phyloP scores from a whole-genome alignment of 768 basidiomycete genomes.

The Kwoniella mangroviensis region DNA sequence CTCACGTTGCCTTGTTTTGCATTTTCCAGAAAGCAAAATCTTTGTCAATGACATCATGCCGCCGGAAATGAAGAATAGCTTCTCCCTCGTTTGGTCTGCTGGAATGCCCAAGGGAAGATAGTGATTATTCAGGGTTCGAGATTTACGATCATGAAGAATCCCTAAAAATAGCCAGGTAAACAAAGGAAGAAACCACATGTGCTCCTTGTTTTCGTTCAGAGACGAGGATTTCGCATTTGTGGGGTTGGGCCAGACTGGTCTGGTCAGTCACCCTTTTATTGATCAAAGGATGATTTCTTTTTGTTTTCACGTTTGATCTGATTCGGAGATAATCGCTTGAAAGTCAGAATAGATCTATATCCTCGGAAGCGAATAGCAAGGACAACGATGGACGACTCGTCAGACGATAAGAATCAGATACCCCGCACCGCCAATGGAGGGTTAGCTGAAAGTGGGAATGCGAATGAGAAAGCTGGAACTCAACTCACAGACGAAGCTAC shows the following conservation, averaged over 20 bases:
- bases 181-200: neutral
- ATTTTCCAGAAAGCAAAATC: neutral
- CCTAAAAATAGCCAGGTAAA: neutral
- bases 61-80: neutral
- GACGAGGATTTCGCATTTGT: neutral
- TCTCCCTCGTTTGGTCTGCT: neutral
- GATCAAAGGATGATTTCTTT: neutral
- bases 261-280: neutral
- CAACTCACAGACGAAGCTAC: constrained; percentile 40
- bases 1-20: neutral
- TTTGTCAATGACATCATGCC: constrained; percentile 10
- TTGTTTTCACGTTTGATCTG: neutral
- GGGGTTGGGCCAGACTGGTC: neutral
- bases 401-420: constrained; percentile 8
- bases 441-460: neutral
- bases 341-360: neutral
- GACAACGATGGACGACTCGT: constrained; percentile 6
- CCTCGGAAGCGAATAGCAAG: neutral
- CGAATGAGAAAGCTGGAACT: neutral
- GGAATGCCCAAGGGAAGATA: neutral
- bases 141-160: too few species aligned
- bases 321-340: neutral
- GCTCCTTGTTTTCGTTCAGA: neutral
- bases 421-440: neutral
- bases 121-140: neutral